Evolutionary conservation across 345 rosid species (phyloP).

Genomic region (Salix dunnii): DNA sequence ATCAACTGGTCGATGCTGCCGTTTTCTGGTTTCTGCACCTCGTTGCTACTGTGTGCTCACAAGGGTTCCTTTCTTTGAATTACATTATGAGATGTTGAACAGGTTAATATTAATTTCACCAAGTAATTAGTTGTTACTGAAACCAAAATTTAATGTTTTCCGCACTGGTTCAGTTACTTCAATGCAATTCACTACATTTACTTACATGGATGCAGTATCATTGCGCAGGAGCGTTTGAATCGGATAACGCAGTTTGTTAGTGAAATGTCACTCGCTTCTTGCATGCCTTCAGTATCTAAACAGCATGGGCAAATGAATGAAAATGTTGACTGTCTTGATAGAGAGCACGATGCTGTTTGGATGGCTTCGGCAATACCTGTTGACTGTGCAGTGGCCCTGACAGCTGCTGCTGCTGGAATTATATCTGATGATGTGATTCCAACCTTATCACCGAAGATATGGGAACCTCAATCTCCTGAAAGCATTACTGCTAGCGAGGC

Average conservation of each 20-base stretch:
- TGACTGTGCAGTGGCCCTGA: conserved; percentile 61
- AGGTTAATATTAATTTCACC: conserved; percentile 46
- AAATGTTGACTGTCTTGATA: conserved; percentile 34
- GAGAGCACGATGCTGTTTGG: conserved; percentile 52
- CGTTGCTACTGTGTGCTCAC: conserved; percentile 96
- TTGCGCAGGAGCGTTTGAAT: conserved; percentile 94
- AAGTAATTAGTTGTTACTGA: conserved; percentile 9
- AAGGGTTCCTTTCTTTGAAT: conserved; percentile 89
- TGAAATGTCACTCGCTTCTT: conserved; percentile 61
- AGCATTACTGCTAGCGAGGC: conserved; percentile 58
- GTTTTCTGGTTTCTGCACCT: conserved; percentile 89
- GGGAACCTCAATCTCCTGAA: conserved; percentile 65
- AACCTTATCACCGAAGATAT: conserved; percentile 40
- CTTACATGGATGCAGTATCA: conserved; percentile 67
- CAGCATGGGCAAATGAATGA: conserved; percentile 36
- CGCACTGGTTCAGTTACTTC: neutral
- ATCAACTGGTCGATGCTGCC: conserved; percentile 57
- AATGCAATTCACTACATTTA: conserved; percentile 20
- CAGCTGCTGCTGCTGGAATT: conserved; percentile 84
- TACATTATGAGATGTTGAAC: conserved; percentile 94
- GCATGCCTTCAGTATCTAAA: conserved; percentile 39
- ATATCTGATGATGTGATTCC: conserved; percentile 55
- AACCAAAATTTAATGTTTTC: neutral
- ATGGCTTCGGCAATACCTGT: conserved; percentile 79
- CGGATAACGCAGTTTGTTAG: conserved; percentile 76